Evolutionary conservation across 805 yeast species (phyloP).

Genomic region (Scheffersomyces spartinae): DNA sequence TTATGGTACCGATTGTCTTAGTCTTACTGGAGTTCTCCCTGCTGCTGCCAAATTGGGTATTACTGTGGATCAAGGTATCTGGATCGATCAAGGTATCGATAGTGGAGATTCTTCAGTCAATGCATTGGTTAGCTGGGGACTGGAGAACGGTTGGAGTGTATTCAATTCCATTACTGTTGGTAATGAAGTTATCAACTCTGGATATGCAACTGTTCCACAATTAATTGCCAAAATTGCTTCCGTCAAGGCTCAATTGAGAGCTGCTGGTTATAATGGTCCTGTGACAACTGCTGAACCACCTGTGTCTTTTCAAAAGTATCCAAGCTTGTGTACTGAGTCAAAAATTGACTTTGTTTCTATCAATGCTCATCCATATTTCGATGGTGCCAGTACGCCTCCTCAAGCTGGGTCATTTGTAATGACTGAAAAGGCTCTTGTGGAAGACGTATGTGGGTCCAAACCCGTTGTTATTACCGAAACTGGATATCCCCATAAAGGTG

Average conservation of each 20-base stretch:
- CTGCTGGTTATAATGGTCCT: constrained; percentile 67
- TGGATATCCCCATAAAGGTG: constrained; percentile 78
- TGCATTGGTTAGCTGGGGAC: constrained; percentile 34
- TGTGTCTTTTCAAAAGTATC: constrained; percentile 49
- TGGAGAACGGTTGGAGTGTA: constrained; percentile 54
- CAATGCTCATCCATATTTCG: constrained; percentile 82
- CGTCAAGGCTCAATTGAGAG: constrained; percentile 45
- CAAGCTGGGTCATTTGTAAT: constrained; percentile 62
- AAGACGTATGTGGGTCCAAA: constrained; percentile 43
- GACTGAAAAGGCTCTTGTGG: constrained; percentile 47
- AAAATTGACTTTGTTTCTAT: constrained; percentile 76
- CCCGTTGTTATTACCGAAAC: constrained; percentile 67
- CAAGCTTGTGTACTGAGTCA: constrained; percentile 56
- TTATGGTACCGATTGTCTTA: constrained; percentile 82
- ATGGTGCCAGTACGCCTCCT: constrained; percentile 45
- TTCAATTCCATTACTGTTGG: constrained; percentile 75
- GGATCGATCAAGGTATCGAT: constrained; percentile 63
- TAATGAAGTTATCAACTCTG: constrained; percentile 71
- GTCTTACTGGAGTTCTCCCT: constrained; percentile 54
- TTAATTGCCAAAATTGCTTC: constrained; percentile 51
- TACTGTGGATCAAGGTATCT: constrained; percentile 76
- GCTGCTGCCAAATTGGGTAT: constrained; percentile 48
- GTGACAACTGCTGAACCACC: constrained; percentile 89
- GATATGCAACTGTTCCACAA: constrained; percentile 49
- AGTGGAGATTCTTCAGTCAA: constrained; percentile 53